phyloP scores from a whole-genome alignment of 2,329 filamentous ascomycete species.

The Exserohilum turcica region DNA sequence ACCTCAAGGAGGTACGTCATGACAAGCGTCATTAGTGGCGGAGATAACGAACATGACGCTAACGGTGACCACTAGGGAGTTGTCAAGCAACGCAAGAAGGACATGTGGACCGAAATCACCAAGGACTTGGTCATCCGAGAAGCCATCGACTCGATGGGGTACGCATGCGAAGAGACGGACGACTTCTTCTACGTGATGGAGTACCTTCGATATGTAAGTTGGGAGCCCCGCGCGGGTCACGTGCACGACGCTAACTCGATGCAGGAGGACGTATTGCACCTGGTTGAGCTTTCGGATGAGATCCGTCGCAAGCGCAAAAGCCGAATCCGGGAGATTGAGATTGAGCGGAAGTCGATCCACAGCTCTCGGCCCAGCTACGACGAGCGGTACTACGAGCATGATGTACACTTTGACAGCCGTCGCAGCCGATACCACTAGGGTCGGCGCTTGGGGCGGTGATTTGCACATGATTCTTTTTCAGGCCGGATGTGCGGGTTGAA shows the following conservation, averaged over 20 bases:
- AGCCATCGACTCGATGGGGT: conserved; percentile 82
- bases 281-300: conserved; percentile 81
- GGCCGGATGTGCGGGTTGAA: conserved; percentile 7
- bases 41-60: conserved; percentile 60
- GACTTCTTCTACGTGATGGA: conserved; percentile 91
- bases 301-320: conserved; percentile 71
- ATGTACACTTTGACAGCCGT: conserved; percentile 66
- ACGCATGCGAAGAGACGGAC: conserved; percentile 88
- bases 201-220: conserved; percentile 83
- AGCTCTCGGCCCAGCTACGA: conserved; percentile 61
- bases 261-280: conserved; percentile 83
- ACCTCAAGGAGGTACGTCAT: conserved; percentile 57
- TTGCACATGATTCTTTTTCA: conserved; percentile 8
- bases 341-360: conserved; percentile 62
- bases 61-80: conserved; percentile 48
- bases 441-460: not conserved
- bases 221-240: not conserved
- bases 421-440: conserved; percentile 46
- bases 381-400: conserved; percentile 69
- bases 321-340: conserved; percentile 65
- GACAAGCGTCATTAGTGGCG: conserved; percentile 63
- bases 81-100: conserved; percentile 48
- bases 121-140: conserved; percentile 88
- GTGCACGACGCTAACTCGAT: conserved; percentile 14
- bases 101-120: conserved; percentile 95